Base-by-base conservation (phyloP, 768 basidiomycete species). In the Clitopilus hobsonii region DNA sequence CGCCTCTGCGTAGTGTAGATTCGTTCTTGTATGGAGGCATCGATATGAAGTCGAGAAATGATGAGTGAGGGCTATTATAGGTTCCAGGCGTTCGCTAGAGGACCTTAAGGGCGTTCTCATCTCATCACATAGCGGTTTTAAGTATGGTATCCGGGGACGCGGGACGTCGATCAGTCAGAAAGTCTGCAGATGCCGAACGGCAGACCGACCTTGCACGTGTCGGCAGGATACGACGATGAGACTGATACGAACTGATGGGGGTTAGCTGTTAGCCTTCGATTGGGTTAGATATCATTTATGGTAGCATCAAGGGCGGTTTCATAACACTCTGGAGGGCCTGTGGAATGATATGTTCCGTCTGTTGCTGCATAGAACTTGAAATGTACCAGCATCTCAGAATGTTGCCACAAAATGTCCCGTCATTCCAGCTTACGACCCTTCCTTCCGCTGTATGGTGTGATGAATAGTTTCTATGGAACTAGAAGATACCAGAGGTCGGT, bases 1-100 rank as follows among this genome's bases (percentile, higher is more conserved):
- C 68, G 38, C 76, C 77, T 50, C 77, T 67, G 57, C 71, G 70
- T 45, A 78, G 63, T 36, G 59, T 60, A 14, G 56, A 57, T 6
- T 61, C 63, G 22, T 49, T 54, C 38, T 64, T 64, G 53, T 61
- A 59, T 16, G 63, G 61, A 38, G 59, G 59, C 63, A 64, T 63
- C n/a, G n/a, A 26, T 32, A 36, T 25, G 29, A 25, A 23, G 6
- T 25, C 47, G 7, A 28, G 27, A 18, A 11, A 18, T 41, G 22
- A 24, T 4, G 3, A 25, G 25, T 28, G 25, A 25, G 32, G 32
- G 32, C 32, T 41, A 13, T 41, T 26, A 54, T 26, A 41, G 22
- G 32, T 28, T 18, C 25, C 36, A 27, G 53, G 38, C 24, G 36
- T 24, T 29, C 28, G 52, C 24, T 20, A 20, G 32, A 20, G 36